Evolutionary conservation across 1,139 yeast species (phyloP), one percentile per base, ranked within the genome.

Genomic region (Taiozyma sp.): DNA sequence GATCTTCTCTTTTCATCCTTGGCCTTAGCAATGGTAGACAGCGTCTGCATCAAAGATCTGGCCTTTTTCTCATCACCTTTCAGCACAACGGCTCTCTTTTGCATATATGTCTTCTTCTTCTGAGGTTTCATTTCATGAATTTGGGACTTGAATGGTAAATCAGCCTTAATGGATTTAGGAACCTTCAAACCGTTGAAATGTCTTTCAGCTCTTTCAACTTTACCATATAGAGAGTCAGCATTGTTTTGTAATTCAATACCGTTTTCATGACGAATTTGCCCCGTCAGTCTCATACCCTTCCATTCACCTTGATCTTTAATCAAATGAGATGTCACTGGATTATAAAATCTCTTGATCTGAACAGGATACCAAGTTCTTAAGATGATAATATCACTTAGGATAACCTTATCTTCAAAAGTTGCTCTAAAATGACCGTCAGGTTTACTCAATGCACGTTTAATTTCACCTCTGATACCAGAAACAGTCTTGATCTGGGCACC

Each of bases 371-470:
- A 95, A 1, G 98, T 93, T 67, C 96, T 85, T 66, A 95, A 73
- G 62, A 93, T 86, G 14, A 95, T 80, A 48, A 89, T 87, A 69
- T 93, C 99, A 56, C 96, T 71, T 86, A 93, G 80, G 55, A 92
- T 77, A 41, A 93, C 81, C 71, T 92, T 93, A 68, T 95, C 99
- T 70, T 95, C 99, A 70, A 95, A 95, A 1, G 98, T 85, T n/a
- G 99, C 99, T 68, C 99, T 81, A 75, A 80, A 95, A 67, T 88
- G 85, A n/a, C 99, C 99, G 54, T 92, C 98, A 0, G 98, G 97
- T 60, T 87, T 87, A 8, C 96, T 81, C 56, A 95, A 75, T 0
- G 98, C 99, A 59, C 97, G 79, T 67, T 95, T 95, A 61, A 95
- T 92, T 69, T 95, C 99, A 68, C 99, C 99, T 62, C 99, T 76